Base-by-base conservation (phyloP, 2,329 filamentous ascomycete genomes). In the Fusarium oxysporum region DNA sequence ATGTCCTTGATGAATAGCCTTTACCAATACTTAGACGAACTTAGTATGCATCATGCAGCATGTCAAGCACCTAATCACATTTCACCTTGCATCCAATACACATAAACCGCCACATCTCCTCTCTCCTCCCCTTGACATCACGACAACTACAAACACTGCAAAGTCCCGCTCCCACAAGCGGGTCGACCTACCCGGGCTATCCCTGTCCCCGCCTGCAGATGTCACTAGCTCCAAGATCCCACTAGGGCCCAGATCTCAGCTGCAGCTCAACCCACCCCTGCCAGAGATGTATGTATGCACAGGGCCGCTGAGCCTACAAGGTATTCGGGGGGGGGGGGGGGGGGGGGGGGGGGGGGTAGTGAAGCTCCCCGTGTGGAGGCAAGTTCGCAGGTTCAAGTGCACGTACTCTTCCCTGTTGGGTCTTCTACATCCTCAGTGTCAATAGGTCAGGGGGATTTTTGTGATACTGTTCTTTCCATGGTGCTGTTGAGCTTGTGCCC, bases 321-420 rank as follows among this genome's bases (percentile, higher is more conserved):
- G 23, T 32, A 38, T 10, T 23, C 11, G 8, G 16, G 23, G 23
- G 23, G 23, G 23, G 14, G 14, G n/a, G 30, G 30, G 14, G n/a
- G 30, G 30, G 8, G 16, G 23, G 23, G 23, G 8, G 16, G 23
- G 23, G 23, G n/a, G 30, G 30, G 14, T 5, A 35, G 32, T 51
- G 47, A 51, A 51, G 47, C n/a, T 14, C 16, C 58, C 69, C 40
- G 44, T 54, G 63, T 61, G 50, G 28, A 54, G 58, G 60, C 32
- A 48, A 32, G 58, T 72, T 68, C 48, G 57, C 54, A 68, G 60
- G 51, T 47, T 38, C 40, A n/a, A 23, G 47, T 51, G 47, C 47
- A 51, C n/a, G 47, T 50, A 35, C 16, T 25, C 47, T 23, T 51
- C 30, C 47, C 10, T 35, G 35, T 51, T 35, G 16, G n/a, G 47